Base-by-base conservation (phyloP, 768 basidiomycete genomes). In the Mycena metata region DNA sequence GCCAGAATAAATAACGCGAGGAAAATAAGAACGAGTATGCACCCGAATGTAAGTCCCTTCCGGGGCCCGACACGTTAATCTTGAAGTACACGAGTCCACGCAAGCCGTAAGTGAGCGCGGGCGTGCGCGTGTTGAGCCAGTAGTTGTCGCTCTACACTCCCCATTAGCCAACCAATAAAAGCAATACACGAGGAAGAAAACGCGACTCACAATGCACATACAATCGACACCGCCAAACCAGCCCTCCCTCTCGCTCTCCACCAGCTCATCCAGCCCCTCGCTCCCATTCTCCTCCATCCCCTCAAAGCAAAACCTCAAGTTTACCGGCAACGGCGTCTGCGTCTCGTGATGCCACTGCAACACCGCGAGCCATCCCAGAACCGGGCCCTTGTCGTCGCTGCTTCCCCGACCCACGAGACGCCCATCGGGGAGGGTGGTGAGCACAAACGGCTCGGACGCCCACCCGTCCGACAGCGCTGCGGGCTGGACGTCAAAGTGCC, bases 231-330 rank as follows among this genome's bases (percentile, higher is more conserved):
- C 94, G 43, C 91, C 86, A 80, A 98, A 96, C 86, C 90, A 98
- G 24, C 88, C 87, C 42, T 72, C 72, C 45, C 62, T 69, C 83
- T 98, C 96, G 54, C 83, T 83, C 66, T 84, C 79, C 69, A 98
- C 94, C 49, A 97, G 88, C 39, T 94, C 93, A 73, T 98, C 96
- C 15, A 98, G 86, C 2, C 96, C 96, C 72, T 94, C 93, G 46
- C 92, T 94, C 7, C 96, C 96, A 69, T 87, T 91, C 83, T 99
- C 97, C 78, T 99, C 97, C 96, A 98, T 99, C 5, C 94, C 96
- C 78, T 99, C 97, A 74, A 99, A 96, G 84, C 93, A 95, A n/a
- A n/a, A n/a, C n/a, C 83, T 3, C 62, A 98, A 80, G 77, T 98
- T 98, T 26, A 98, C 94, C 1, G 96, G 96, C 21, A 98, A 86